Conservation (phyloP, 192 early-diverging fungal genomes). For the Globomyces pollinis-pini region DNA sequence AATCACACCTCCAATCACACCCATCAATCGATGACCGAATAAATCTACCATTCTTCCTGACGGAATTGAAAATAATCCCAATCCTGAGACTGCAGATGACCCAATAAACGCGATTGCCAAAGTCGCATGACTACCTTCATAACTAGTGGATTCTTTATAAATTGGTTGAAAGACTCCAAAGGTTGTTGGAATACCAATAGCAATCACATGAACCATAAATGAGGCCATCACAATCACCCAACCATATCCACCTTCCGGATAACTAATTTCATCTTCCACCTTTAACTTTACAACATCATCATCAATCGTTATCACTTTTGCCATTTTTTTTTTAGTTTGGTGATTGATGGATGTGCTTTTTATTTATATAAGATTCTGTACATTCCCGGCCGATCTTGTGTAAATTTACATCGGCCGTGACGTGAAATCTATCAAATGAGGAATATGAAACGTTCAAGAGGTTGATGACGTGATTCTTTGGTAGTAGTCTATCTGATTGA, state of each 20-base stretch:
- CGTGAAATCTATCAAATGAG: too few species aligned
- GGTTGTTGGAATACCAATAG: constrained; percentile 24
- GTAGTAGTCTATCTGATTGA: too few species aligned
- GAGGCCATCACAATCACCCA: constrained; percentile 36
- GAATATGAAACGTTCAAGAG: too few species aligned
- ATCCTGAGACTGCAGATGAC: constrained; percentile 16
- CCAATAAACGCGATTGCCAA: constrained; percentile 25
- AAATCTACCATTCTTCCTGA: constrained; percentile 23
- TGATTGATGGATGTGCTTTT: too few species aligned
- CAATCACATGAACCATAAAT: constrained; percentile 32
- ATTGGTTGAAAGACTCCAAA: constrained; percentile 26
- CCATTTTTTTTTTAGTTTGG: too few species aligned
- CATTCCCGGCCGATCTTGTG: too few species aligned
- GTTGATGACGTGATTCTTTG: too few species aligned
- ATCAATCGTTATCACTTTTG: too few species aligned
- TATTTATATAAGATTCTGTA: too few species aligned
- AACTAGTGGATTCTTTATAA: neutral
- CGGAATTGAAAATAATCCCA: constrained; percentile 22
- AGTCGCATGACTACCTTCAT: neutral
- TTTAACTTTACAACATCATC: too few species aligned
- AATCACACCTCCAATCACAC: constrained; percentile 37
- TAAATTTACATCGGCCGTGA: too few species aligned
- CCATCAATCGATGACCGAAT: constrained; percentile 44
- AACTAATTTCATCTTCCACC: neutral
- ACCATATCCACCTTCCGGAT: constrained; percentile 31